Evolutionary conservation across 1,284 basidiomycete genomes (phyloP), one percentile per base, ranked within the genome.

Genomic region (Cryptococcus hybrid): DNA sequence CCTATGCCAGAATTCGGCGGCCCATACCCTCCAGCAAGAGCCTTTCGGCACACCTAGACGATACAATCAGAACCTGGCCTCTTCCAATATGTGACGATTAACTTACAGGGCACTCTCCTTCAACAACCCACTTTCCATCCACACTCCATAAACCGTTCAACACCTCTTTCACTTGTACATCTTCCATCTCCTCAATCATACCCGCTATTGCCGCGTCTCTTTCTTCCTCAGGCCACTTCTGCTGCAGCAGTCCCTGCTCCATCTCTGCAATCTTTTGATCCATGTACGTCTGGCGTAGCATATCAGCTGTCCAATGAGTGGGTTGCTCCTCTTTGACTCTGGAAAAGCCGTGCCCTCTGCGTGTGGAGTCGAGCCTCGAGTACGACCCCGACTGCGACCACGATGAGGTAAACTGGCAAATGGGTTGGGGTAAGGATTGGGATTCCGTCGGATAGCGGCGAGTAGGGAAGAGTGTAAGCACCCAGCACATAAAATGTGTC

Each of bases 81-180:
- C 18, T n/a, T 7, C 15, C n/a, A 13, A 38, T 13, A 13, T 18
- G 18, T 18, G 15, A n/a, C n/a, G 34, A 44, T 43, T 12, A 46
- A 72, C 74, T 66, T 52, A 76, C 74, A 15, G 74, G 74, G 66
- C 74, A 76, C 51, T 76, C 74, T 1, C 74, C 74, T 60, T 76
- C 74, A n/a, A 75, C 64, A 5, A 75, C 63, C 62, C 62, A 70
- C 2, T 50, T 11, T 5, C 47, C 56, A 2, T 63, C 62, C 1
- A 76, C 42, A 38, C 58, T 64, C 74, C 74, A 76, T 49, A 74
- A 52, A 0, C 71, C 69, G 39, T 65, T 68, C 30, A 76, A 55
- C 15, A 62, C 58, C 42, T 68, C 61, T 38, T 62, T 60, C n/a
- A 69, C 59, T 24, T 56, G 47, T 1, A 63, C 47, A 12, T 62